These are phyloP conservation scores for Saccharomyces hybrid DNA, from an alignment of 1,139 yeast species.

Conservation along the genomic window DNA sequence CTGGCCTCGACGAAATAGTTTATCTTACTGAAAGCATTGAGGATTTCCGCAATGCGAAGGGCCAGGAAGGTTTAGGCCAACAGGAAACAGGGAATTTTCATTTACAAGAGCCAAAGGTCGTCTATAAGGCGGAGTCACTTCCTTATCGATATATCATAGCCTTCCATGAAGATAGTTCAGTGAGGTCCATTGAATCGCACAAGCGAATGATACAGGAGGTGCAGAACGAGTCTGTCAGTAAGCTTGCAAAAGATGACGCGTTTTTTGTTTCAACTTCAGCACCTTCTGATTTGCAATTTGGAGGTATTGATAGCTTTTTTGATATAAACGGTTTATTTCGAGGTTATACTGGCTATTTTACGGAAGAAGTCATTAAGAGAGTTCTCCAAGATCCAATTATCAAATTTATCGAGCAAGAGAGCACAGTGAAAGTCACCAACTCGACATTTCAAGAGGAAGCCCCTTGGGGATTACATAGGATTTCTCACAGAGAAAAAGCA, in stretches of 20 bases:
- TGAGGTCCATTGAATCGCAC: conserved; percentile 52
- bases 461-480: conserved; percentile 95
- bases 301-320: conserved; percentile 52
- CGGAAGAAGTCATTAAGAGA: conserved; percentile 59
- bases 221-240: conserved; percentile 24
- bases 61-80: not conserved
- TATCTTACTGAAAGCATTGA: not conserved
- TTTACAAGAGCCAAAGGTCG: not conserved
- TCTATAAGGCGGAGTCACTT: not conserved
- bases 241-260: conserved; percentile 17
- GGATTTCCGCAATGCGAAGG: not conserved
- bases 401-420: conserved; percentile 71
- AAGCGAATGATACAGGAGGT: conserved; percentile 40
- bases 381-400: conserved; percentile 70
- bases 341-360: conserved; percentile 74
- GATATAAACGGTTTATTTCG: conserved; percentile 45
- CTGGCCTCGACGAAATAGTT: not conserved
- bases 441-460: conserved; percentile 70
- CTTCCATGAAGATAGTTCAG: conserved; percentile 53
- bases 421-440: conserved; percentile 60
- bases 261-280: conserved; percentile 10
- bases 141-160: conserved; percentile 51
- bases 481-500: conserved; percentile 77
- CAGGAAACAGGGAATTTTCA: not conserved
- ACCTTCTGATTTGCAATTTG: not conserved